These are phyloP conservation scores for Taphrina wiesneri DNA, from an alignment of 1,139 yeast species.

Conservation along the genomic window DNA sequence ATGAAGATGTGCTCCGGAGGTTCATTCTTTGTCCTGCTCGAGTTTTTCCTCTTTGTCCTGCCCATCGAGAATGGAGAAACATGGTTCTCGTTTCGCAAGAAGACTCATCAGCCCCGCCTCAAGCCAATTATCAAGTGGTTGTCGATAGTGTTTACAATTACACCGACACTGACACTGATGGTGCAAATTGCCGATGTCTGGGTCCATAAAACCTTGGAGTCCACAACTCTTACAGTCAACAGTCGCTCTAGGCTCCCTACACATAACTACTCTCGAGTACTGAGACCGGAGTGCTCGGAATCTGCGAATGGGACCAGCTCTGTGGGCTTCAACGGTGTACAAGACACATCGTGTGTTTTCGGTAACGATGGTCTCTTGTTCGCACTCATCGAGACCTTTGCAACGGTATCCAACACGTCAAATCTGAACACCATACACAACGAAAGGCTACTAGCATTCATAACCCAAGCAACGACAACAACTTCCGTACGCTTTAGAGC, in stretches of 20 bases:
- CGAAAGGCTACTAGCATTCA: background rate
- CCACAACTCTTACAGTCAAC: background rate
- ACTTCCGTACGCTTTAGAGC: background rate
- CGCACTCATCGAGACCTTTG: constrained; percentile 13
- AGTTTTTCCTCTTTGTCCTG: constrained; percentile 1
- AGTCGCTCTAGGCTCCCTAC: background rate
- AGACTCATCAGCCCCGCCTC: background rate
- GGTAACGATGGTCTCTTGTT: constrained; percentile 1
- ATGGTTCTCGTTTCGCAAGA: background rate
- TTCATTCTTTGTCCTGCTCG: constrained; percentile 7
- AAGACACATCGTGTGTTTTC: constrained; percentile 1
- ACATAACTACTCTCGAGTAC: background rate
- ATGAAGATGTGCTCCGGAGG: constrained; percentile 20
- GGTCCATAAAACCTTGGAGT: constrained; percentile 9
- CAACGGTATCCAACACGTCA: constrained; percentile 6
- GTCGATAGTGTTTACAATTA: background rate
- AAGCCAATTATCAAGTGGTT: background rate
- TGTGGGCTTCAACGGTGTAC: background rate
- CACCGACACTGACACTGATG: background rate
- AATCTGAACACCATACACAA: background rate
- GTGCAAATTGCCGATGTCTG: constrained; percentile 12
- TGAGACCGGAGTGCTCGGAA: background rate
- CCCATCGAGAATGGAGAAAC: background rate
- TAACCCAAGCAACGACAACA: background rate
- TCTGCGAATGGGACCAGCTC: background rate